Base-by-base conservation (phyloP, 108 stramenopile species). In the Stephanodiscus triporus region DNA sequence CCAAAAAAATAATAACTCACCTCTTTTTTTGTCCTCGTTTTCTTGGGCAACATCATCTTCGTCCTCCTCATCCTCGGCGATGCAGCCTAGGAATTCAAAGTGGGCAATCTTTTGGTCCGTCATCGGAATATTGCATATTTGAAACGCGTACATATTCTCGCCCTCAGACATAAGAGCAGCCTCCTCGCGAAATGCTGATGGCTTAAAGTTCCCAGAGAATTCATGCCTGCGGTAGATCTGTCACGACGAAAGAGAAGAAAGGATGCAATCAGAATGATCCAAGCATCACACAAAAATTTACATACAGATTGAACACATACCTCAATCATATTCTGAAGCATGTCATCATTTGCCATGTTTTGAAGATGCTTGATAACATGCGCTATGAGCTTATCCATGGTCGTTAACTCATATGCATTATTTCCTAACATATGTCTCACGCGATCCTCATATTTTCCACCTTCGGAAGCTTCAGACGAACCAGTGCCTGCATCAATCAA, bases 371-470 rank as follows among this genome's bases (percentile, higher is more conserved):
- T 96, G 42, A 91, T 66, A 45, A 91, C 78, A 67, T 94, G 90
- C 36, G 88, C 86, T 72, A 96, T 86, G 50, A 96, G 70, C 75
- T 96, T 96, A 81, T 96, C 95, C 88, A 96, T 92, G 19, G 95
- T 96, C 11, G 89, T 89, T 40, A 96, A 86, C 59, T 93, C 95
- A 70, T 87, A 94, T 2, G 84, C 84, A 20, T 89, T 83, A 63
- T 96, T 91, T n/a, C 95, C 95, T 32, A 96, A 66, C 68, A 96
- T 78, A 51, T 82, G 78, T 8, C 91, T 82, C 19, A 95, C 90
- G 42, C 91, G 80, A 57, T 95, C 94, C 66, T 93, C 90, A 66
- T 85, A 93, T 65, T 87, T 90, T 34, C 83, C 89, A 16, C 90
- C 90, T 51, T 91, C 87, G 10, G 81, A 79, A 27, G 75, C 73